Base-by-base conservation (phyloP, 2,329 filamentous ascomycete genomes). In the Aspergillus sp. region DNA sequence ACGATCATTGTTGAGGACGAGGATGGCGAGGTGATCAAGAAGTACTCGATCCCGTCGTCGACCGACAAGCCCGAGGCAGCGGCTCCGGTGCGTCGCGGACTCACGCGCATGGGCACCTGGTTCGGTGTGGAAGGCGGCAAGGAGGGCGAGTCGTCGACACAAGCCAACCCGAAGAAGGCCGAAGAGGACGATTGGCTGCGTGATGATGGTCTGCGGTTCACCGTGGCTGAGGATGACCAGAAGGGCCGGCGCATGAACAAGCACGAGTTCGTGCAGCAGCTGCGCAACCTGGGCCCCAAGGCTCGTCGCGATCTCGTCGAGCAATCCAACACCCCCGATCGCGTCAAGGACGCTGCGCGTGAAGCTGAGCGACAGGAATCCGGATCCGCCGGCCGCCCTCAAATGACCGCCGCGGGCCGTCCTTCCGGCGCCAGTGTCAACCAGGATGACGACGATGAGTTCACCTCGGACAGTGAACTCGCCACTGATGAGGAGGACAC, bases 1-100 rank as follows among this genome's bases (percentile, higher is more conserved):
- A 87, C 84, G n/a, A 85, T 87, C 59, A 87, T 87, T 65, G 83
- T 87, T 14, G 84, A 87, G 65, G 84, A 87, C 59, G 84, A 86
- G 63, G 83, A 87, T 59, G 84, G 84, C 21, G 84, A 87, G 66
- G 84, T 87, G 21, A 78, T 87, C 70, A 87, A 86, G 74, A 87
- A 85, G 63, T 87, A 86, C 65, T 83, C 84, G 45, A 85, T 87
- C 50, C 82, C 82, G 6, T 71, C 72, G 48, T 57, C 65, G 53
- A 36, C 50, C 25, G 53, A 60, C 6, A 63, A 66, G 46, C 36
- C 55, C 16, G 57, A 66, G 34, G 62, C 68, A 13, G 70, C 69
- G 9, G 71, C 68, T 7, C 72, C 74, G 32, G 74, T 81, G 14
- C 76, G 79, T 38, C 75, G 80, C 51, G 78, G 79, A 46, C 63